Evolutionary conservation across 2,329 filamentous ascomycete genomes (phyloP).

Genomic region (Epicoccum sorghinum): DNA sequence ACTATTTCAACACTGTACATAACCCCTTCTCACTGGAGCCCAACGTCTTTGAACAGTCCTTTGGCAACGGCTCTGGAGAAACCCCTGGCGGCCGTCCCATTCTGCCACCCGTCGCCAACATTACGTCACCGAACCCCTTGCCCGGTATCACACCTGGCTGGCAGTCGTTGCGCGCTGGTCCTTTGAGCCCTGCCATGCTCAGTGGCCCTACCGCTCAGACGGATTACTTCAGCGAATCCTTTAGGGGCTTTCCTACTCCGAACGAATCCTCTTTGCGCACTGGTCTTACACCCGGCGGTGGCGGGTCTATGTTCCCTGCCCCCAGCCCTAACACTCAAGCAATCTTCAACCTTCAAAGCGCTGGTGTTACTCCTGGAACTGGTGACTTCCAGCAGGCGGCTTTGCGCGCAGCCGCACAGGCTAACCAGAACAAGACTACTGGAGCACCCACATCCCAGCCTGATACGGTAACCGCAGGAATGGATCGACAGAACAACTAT

Average conservation of each 20-base stretch:
- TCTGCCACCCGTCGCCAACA: conserved; percentile 84
- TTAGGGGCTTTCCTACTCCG: conserved; percentile 88
- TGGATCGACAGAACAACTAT: conserved; percentile 63
- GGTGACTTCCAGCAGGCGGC: conserved; percentile 95
- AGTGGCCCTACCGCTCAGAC: conserved; percentile 73
- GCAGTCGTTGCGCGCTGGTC: conserved; percentile 89
- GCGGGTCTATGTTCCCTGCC: conserved; percentile 95
- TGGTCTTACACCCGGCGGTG: conserved; percentile 90
- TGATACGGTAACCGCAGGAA: conserved; percentile 48
- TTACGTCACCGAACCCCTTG: conserved; percentile 85
- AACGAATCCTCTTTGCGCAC: conserved; percentile 95
- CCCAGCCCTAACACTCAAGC: conserved; percentile 87
- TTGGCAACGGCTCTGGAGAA: conserved; percentile 63
- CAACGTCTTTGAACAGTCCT: conserved; percentile 97
- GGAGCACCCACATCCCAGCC: conserved; percentile 53
- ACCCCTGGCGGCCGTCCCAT: conserved; percentile 77
- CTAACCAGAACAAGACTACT: conserved; percentile 51
- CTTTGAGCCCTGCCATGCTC: conserved; percentile 95
- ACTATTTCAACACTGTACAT: conserved; percentile 59
- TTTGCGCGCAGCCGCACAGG: conserved; percentile 71
- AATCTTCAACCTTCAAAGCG: conserved; percentile 78
- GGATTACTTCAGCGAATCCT: conserved; percentile 88
- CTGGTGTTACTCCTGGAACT: conserved; percentile 85
- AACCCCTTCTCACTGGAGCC: conserved; percentile 76
- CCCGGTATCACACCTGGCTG: conserved; percentile 79